These are phyloP conservation scores for Prunus mongolica DNA, from an alignment of 306 rosid genomes.

Conservation along the genomic window DNA sequence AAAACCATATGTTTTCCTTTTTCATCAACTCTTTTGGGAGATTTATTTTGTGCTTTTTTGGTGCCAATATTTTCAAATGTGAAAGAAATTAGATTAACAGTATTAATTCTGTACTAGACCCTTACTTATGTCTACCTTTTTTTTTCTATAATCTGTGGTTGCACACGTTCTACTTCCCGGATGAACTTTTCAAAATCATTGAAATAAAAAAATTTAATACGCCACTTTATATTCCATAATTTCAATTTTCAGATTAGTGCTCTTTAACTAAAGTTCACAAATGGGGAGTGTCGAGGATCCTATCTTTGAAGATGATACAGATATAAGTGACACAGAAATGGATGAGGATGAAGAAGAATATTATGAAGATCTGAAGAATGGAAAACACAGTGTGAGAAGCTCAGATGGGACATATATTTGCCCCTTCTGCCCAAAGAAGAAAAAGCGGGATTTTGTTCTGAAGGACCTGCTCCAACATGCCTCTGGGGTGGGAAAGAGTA, in stretches of 20 bases:
- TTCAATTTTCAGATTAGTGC: slow-evolving; percentile 19
- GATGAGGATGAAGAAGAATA: slow-evolving; percentile 49
- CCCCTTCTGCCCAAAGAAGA: slow-evolving; percentile 75
- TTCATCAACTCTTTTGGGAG: background rate
- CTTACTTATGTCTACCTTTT: background rate
- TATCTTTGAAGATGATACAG: slow-evolving; percentile 47
- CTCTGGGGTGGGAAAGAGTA: slow-evolving; percentile 84
- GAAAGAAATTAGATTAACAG: slow-evolving; percentile 5
- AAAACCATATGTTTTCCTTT: background rate
- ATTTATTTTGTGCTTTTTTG: background rate
- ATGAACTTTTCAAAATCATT: background rate
- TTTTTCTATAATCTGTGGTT: background rate
- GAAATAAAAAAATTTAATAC: background rate
- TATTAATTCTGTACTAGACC: background rate
- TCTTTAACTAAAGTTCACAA: slow-evolving; percentile 20
- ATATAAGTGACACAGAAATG: slow-evolving; percentile 55
- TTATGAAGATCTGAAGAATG: slow-evolving; percentile 61
- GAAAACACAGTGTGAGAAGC: slow-evolving; percentile 49
- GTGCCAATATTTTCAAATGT: background rate
- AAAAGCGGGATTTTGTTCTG: slow-evolving; percentile 45
- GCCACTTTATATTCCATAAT: background rate
- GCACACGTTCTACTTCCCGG: background rate
- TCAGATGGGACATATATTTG: slow-evolving; percentile 55
- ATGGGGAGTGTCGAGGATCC: slow-evolving; percentile 38
- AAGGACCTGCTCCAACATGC: slow-evolving; percentile 85